Evolutionary conservation across 148 eudicot species (phyloP).

Genomic region (Rhododendron ferrugineum): DNA sequence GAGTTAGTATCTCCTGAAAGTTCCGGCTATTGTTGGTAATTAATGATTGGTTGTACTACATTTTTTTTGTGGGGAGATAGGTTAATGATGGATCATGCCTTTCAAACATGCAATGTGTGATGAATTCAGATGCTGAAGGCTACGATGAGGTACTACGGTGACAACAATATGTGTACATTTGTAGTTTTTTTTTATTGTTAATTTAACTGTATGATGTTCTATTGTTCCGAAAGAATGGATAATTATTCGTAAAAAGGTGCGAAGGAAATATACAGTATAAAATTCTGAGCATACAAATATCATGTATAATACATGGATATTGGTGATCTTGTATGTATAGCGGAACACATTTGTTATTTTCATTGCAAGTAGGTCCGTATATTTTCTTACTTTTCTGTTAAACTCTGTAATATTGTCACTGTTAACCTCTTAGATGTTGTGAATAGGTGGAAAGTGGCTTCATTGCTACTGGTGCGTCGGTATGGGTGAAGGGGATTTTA

Average conservation of each 20-base stretch:
- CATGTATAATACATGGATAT: neutral
- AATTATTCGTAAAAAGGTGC: neutral
- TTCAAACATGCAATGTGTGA: slow-evolving; percentile 97
- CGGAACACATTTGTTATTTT: neutral
- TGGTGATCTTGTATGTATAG: neutral
- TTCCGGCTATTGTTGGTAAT: neutral
- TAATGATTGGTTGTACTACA: neutral
- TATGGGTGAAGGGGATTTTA: slow-evolving; percentile 69
- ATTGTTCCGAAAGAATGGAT: neutral
- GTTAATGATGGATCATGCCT: slow-evolving; percentile 96
- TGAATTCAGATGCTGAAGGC: slow-evolving; percentile 86
- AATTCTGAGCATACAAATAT: neutral
- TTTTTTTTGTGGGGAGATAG: slow-evolving; percentile 26
- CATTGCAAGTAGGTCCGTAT: neutral
- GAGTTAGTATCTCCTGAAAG: neutral
- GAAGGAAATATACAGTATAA: neutral
- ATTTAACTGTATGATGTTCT: neutral
- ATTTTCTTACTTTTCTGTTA: neutral
- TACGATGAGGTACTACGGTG: slow-evolving; percentile 72
- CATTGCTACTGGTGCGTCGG: slow-evolving; percentile 81
- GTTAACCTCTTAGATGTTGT: slow-evolving; percentile 13
- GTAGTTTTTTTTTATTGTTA: neutral
- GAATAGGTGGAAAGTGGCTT: slow-evolving; percentile 74
- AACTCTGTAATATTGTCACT: neutral
- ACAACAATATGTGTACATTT: neutral